Evolutionary conservation across 2,329 filamentous ascomycete genomes (phyloP), one percentile per base, ranked within the genome.

Genomic region (Fusarium concolor): DNA sequence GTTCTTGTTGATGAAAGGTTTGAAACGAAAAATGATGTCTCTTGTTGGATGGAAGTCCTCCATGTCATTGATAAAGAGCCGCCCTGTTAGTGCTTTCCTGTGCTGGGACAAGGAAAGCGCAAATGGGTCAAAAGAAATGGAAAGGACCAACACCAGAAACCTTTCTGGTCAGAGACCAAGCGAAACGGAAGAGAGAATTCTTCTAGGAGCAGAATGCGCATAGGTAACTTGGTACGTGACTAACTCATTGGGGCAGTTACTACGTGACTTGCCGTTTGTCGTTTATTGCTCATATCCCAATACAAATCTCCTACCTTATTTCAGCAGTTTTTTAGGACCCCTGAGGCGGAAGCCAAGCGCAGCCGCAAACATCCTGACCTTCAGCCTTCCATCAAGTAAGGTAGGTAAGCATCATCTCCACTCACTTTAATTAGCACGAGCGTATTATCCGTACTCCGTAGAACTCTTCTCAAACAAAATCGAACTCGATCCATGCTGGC

Each of bases 381-480:
- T 41, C 39, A 53, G 31, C 31, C 31, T 33, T 33, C 29, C 29
- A 31, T 14, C 29, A 31, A 14, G 29, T 11, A 31, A 31, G 12
- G 29, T 31, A 31, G 10, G 10, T 31, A 12, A 12, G 29, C 12
- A 49, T 29, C 42, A 55, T 41, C 61, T 29, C 61, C 62, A 61
- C 55, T 49, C 46, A 57, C 45, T 62, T 50, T 62, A 59, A 64
- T 67, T 65, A 65, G 50, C 45, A 56, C 26, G 39, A 49, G 24
- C 51, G 39, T 33, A 26, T 26, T 26, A 9, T 31, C 29, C 29
- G 29, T 31, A 11, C 29, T 31, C 29, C 29, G 29, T 31, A 33
- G 43, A 42, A 26, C 41, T 62, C 43, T 55, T 58, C 41, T 51
- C 44, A 51, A 29, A 62, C 37, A 28, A 29, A 26, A 33, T 67